Conservation (phyloP, 495 filamentous ascomycete species). For the Xanthoparmelia taractica region DNA sequence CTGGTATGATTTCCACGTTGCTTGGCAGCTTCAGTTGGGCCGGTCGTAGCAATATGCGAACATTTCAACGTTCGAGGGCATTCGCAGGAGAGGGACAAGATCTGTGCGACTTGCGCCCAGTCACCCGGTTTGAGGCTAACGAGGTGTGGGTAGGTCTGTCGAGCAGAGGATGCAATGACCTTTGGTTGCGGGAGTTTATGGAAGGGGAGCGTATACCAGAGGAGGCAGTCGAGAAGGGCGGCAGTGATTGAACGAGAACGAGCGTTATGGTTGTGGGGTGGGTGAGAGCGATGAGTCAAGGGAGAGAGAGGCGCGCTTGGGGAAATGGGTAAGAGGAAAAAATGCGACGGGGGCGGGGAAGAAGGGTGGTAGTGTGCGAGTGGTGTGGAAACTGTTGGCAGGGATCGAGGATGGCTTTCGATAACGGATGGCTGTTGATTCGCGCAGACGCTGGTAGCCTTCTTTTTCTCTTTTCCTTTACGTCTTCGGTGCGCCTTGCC, state of each 20-base stretch:
- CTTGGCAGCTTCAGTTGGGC: conserved; percentile 1
- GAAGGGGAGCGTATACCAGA: neutral
- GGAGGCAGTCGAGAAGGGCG: neutral
- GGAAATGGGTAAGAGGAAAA: conserved; percentile 8
- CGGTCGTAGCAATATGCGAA: neutral
- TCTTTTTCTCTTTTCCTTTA: conserved; percentile 3
- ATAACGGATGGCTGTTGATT: conserved; percentile 28
- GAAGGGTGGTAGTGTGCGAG: conserved; percentile 8
- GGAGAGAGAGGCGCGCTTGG: conserved; percentile 25
- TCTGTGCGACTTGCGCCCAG: conserved; percentile 7
- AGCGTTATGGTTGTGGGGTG: conserved; percentile 10
- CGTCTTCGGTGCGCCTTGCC: conserved; percentile 11
- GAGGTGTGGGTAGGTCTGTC: neutral
- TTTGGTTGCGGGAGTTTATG: neutral
- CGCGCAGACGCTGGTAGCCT: conserved; percentile 22
- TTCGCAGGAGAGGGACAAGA: conserved; percentile 1
- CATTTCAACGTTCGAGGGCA: neutral
- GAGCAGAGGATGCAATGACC: neutral
- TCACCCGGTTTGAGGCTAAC: neutral
- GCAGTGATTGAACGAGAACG: conserved; percentile 8
- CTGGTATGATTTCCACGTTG: neutral
- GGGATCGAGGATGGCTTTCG: conserved; percentile 23
- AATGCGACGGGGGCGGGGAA: conserved; percentile 26
- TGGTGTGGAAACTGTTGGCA: conserved; percentile 17
- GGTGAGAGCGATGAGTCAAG: conserved; percentile 14